Percentiles rank a stretch among this genome's conserved stretches.
These are phyloP conservation scores for Alternaria gansuensis DNA, from an alignment of 2,329 filamentous ascomycete species.

Conservation along the genomic window DNA sequence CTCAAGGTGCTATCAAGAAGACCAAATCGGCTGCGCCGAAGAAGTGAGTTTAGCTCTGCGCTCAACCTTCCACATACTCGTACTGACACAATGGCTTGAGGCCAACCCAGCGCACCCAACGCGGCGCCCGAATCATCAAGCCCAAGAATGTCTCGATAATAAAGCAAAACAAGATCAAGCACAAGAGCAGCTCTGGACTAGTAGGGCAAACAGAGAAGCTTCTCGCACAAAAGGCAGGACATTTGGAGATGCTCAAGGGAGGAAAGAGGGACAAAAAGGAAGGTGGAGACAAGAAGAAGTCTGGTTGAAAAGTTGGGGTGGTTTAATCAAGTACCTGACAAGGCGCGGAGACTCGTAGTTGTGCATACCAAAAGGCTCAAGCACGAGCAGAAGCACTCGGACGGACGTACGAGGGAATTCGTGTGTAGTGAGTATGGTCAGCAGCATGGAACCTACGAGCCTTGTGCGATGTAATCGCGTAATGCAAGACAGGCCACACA, in stretches of 20 bases:
- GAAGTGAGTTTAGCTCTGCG: conserved; percentile 46
- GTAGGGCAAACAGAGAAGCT: conserved; percentile 72
- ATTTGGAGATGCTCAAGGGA: conserved; percentile 72
- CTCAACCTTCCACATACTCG: neutral
- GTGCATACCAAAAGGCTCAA: neutral
- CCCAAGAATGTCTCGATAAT: conserved; percentile 71
- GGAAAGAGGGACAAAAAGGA: conserved; percentile 66
- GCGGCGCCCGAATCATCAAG: conserved; percentile 69
- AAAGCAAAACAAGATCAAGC: conserved; percentile 69
- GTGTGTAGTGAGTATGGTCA: neutral
- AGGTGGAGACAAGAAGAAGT: conserved; percentile 34
- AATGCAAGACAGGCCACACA: neutral
- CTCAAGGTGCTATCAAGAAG: conserved; percentile 61
- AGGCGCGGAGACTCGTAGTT: neutral
- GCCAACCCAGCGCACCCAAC: conserved; percentile 53
- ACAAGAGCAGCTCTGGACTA: conserved; percentile 70
- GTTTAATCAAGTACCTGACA: neutral
- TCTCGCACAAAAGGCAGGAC: conserved; percentile 72
- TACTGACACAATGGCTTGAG: conserved; percentile 15
- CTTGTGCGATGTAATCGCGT: neutral
- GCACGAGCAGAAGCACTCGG: neutral
- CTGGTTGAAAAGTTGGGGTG: conserved; percentile 20
- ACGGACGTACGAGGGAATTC: neutral
- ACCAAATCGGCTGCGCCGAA: conserved; percentile 49
- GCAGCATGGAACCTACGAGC: neutral